Evolutionary conservation across 1,284 basidiomycete species (phyloP), one percentile per base, ranked within the genome.

Genomic region (Macrocystidia cucumis): DNA sequence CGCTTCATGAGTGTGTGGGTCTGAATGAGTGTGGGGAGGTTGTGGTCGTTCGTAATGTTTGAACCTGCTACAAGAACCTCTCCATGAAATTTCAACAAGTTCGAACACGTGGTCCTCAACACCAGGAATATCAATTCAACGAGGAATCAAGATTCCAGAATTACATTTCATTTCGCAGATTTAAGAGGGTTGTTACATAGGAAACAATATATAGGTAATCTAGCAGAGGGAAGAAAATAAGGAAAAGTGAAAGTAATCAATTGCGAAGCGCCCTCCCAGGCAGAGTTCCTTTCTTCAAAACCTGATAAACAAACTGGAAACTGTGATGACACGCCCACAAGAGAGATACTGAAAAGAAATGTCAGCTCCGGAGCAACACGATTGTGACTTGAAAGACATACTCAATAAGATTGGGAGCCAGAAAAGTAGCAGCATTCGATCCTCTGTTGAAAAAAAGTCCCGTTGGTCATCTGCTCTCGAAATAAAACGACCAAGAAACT

Each of bases 341-440:
- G 32, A 82, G 58, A 33, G 80, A 80, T 49, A 84, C 78, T 79
- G 44, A n/a, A 38, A 51, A 37, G 29, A 49, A 19, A 47, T 32
- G 39, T 21, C 19, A 17, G 21, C 12, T 0, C 24, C 37, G 11
- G n/a, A 26, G 18, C 28, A 30, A 21, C 28, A 22, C 35, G 9
- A 32, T 31, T 27, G 9, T 40, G 37, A 25, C 32, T 32, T 30
- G 29, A 27, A 29, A 18, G 1, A 78, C 82, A 64, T 48, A 87
- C 85, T 59, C 44, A 90, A 57, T 20, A 96, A 67, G 44, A 93
- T 88, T 2, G 92, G 92, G 46, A 96, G 72, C 92, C 92, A 97
- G 70, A 97, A 96, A 38, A 89, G 62, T 34, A 92, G 60, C 32
- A 97, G 74, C 92, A 97, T 96, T 31, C 80, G 79, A 57, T 97